Evolutionary conservation across 2,329 filamentous ascomycete genomes (phyloP).

Genomic region (Cladophialophora carrionii): DNA sequence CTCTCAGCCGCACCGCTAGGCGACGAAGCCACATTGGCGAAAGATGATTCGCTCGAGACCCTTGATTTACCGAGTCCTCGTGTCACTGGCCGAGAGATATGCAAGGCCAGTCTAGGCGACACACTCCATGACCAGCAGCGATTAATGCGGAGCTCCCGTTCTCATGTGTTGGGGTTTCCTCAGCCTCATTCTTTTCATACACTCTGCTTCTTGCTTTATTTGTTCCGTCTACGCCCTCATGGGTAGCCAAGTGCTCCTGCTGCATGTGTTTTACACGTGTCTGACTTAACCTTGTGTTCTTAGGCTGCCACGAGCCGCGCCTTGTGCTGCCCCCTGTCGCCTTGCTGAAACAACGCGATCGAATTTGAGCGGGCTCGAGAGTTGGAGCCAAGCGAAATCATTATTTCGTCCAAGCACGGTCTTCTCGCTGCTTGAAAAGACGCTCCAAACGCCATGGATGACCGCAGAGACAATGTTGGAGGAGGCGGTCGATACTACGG

Average conservation of each 20-base stretch:
- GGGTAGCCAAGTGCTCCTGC: not conserved
- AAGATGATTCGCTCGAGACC: not conserved
- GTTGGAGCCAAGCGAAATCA: not conserved
- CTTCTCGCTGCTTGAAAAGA: not conserved
- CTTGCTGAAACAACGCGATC: not conserved
- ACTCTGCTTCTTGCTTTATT: not conserved
- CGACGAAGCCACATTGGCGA: not conserved
- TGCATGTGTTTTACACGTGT: not conserved
- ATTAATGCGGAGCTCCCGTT: not conserved
- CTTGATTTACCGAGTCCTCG: not conserved
- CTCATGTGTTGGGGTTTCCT: not conserved
- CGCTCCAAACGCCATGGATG: constrained; percentile 15
- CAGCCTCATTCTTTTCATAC: constrained; percentile 5
- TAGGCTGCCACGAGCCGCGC: constrained; percentile 13
- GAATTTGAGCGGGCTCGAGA: not conserved
- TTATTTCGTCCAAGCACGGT: not conserved
- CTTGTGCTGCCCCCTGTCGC: constrained; percentile 1
- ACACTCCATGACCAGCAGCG: not conserved
- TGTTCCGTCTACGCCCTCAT: not conserved
- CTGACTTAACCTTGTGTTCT: constrained; percentile 7
- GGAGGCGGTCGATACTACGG: constrained; percentile 23
- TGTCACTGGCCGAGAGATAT: not conserved
- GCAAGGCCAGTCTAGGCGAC: constrained; percentile 5
- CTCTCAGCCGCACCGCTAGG: not conserved
- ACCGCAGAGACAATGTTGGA: constrained; percentile 25